Evolutionary conservation across 345 rosid species (phyloP).

Genomic region (Linum lewisii): DNA sequence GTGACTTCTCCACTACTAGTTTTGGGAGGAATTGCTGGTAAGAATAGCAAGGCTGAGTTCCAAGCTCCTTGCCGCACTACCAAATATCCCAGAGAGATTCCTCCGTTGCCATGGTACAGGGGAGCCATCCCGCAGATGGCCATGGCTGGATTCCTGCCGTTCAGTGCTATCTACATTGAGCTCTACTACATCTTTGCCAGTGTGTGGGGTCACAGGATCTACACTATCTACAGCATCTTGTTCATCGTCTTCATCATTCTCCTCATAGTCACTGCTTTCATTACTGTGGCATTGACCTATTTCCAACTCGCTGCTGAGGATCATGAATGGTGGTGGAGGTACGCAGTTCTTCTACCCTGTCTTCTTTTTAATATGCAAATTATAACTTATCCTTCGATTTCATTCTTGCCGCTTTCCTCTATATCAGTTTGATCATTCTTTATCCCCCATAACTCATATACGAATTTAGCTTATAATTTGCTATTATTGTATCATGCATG

Average conservation of each 20-base stretch:
- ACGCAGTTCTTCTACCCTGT: neutral
- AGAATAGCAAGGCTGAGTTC: conserved; percentile 82
- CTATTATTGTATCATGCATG: too few relatives aligned
- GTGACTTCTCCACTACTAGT: conserved; percentile 82
- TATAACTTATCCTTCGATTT: neutral
- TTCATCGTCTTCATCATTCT: conserved; percentile 76
- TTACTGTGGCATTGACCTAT: conserved; percentile 83
- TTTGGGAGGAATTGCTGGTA: conserved; percentile 90
- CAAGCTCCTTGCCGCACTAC: conserved; percentile 90
- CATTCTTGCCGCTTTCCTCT: neutral
- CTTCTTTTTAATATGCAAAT: neutral
- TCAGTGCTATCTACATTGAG: conserved; percentile 81
- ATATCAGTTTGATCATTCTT: conserved; percentile 3
- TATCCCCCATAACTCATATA: neutral
- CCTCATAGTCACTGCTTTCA: conserved; percentile 78
- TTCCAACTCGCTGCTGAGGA: conserved; percentile 96
- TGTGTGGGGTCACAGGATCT: conserved; percentile 85
- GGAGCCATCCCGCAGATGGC: conserved; percentile 86
- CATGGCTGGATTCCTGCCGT: conserved; percentile 77
- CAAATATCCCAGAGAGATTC: conserved; percentile 77
- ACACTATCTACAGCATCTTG: conserved; percentile 78
- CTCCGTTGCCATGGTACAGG: conserved; percentile 76
- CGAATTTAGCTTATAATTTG: too few relatives aligned
- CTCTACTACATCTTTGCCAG: conserved; percentile 83
- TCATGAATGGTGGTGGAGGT: conserved; percentile 97